Conservation (phyloP, 768 basidiomycete genomes). For the Leccinum boreale region DNA sequence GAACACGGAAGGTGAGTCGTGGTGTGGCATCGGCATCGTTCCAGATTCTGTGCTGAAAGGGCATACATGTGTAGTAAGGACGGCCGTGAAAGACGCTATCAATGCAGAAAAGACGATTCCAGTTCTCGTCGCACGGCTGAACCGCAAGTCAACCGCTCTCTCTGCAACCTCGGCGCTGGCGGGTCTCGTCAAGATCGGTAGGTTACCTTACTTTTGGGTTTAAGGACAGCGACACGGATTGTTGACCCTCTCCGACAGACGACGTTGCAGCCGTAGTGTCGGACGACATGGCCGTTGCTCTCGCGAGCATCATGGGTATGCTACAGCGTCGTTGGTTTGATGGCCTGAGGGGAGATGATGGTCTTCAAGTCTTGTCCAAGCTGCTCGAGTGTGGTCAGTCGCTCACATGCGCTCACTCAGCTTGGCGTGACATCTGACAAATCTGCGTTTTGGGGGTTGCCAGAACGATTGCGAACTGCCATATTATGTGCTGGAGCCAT, state of each 20-base stretch:
- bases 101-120: conserved; percentile 9
- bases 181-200: conserved; percentile 18
- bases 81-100: conserved; percentile 14
- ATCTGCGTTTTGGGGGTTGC: background rate
- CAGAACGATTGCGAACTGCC: conserved; percentile 15
- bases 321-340: conserved; percentile 27
- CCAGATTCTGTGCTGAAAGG: too few relatives aligned
- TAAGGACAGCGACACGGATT: background rate
- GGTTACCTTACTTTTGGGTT: background rate
- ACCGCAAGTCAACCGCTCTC: conserved; percentile 15
- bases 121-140: conserved; percentile 16
- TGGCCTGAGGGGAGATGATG: conserved; percentile 24
- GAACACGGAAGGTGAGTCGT: conserved; percentile 3
- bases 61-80: background rate
- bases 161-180: conserved; percentile 17
- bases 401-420: background rate
- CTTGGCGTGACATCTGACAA: background rate
- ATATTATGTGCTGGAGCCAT: conserved; percentile 16
- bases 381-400: conserved; percentile 23
- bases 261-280: conserved; percentile 11
- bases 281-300: background rate
- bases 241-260: conserved; percentile 8
- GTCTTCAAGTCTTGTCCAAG: conserved; percentile 14
- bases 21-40: too few relatives aligned
- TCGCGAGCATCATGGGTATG: conserved; percentile 17